Base-by-base conservation (phyloP, 1,139 yeast genomes). In the Scheffersomyces quercinus region DNA sequence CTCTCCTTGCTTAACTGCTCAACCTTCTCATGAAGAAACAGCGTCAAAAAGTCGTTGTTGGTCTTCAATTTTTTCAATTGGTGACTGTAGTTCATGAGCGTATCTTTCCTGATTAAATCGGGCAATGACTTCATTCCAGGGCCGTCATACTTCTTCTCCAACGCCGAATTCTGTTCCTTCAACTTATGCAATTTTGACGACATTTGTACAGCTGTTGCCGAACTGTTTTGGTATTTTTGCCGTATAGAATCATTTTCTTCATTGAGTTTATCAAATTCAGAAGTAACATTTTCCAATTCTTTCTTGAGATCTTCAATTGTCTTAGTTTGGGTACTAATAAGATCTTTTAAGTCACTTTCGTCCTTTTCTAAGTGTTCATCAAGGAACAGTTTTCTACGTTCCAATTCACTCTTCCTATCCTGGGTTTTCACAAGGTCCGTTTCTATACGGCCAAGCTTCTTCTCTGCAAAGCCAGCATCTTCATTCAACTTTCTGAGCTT, bases 201-300 rank as follows among this genome's bases (percentile, higher is more conserved):
- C 29, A 68, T 54, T 37, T 75, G 79, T 0, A 83, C 85, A 0
- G 89, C 89, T 14, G 62, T 64, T 0, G 81, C 64, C 0, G 88
- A 82, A 28, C 65, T 64, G 5, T 57, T 53, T 59, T 83, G 90
- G 55, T 85, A 85, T 37, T 70, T 56, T 2, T 51, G 50, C 46
- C 89, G 65, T 7, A 75, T 54, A 0, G 50, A 41, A 29, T 80
- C 84, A 45, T 73, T 71, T 39, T 66, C 72, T 3, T 51, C 51
- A 5, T 55, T 53, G 24, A 69, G 54, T 29, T 58, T 57, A 1
- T 56, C 53, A 41, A 64, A 63, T 43, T 58, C 75, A 2, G 47
- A 49, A 11, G 53, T 52, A 16, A 74, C 54, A 3, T 49, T 53
- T 1, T 40, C 43, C n/a, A 70, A 50, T 46, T 69, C 71, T 33